phyloP scores from a whole-genome alignment of 805 yeast species.

The Metschnikowia santaceciliae region DNA sequence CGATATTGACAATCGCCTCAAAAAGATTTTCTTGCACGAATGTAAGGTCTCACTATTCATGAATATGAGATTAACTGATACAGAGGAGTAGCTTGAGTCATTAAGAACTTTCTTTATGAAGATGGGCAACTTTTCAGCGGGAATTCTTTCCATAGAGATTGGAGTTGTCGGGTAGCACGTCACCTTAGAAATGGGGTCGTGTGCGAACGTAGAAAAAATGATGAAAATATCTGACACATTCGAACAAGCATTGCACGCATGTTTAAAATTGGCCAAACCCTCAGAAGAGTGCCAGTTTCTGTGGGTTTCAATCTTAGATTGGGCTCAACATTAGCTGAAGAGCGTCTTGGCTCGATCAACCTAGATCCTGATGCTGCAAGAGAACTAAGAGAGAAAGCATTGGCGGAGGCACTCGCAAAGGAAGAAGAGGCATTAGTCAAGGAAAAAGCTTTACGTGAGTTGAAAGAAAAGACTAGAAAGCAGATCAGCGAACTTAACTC shows the following conservation, averaged over 20 bases:
- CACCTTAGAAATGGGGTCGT: conserved; percentile 1
- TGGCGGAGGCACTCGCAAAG: conserved; percentile 41
- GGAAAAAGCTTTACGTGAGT: conserved; percentile 32
- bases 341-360: background rate
- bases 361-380: conserved; percentile 9
- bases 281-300: background rate
- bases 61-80: background rate
- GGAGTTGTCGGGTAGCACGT: background rate
- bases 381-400: conserved; percentile 36
- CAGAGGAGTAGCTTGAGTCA: background rate
- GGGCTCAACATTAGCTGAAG: conserved; percentile 1
- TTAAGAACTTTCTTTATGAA: background rate
- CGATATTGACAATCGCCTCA: background rate
- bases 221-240: background rate
- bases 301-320: background rate
- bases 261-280: background rate
- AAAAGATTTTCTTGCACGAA: background rate
- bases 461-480: conserved; percentile 24
- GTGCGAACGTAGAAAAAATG: conserved; percentile 3
- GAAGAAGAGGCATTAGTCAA: conserved; percentile 39
- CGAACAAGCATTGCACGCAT: background rate
- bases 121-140: background rate
- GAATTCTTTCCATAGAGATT: background rate
- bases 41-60: background rate
- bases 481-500: conserved; percentile 32